Conservation (phyloP, 2,329 filamentous ascomycete species). For the Ascosphaera pollenicola region DNA sequence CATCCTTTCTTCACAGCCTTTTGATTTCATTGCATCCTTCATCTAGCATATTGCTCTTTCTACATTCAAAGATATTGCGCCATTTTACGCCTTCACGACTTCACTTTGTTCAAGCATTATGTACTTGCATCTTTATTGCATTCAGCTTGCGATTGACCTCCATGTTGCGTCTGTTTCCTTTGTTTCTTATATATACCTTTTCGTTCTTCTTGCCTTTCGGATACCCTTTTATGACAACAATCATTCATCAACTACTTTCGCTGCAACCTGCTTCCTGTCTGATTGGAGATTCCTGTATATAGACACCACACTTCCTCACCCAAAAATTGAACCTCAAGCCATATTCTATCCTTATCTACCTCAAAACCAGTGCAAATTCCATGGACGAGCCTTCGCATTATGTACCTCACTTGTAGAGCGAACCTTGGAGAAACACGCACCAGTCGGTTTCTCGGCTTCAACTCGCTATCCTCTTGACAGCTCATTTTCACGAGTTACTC, state of each 20-base stretch:
- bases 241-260: neutral
- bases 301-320: neutral
- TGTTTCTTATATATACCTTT: neutral
- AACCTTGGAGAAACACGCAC: neutral
- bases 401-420: neutral
- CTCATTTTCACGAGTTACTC: neutral
- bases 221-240: neutral
- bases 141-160: neutral
- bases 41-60: too few relatives aligned
- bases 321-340: neutral
- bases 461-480: neutral
- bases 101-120: neutral
- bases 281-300: neutral
- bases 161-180: neutral
- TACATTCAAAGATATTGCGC: neutral
- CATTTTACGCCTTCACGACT: neutral
- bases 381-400: neutral
- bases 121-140: neutral
- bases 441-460: neutral
- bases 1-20: neutral
- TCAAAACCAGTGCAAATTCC: neutral
- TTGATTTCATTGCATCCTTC: neutral
- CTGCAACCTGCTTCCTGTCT: neutral
- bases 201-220: neutral
- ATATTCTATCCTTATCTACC: neutral